These are phyloP conservation scores for Boletus sensibilis DNA, from an alignment of 768 basidiomycete genomes.

Conservation along the genomic window DNA sequence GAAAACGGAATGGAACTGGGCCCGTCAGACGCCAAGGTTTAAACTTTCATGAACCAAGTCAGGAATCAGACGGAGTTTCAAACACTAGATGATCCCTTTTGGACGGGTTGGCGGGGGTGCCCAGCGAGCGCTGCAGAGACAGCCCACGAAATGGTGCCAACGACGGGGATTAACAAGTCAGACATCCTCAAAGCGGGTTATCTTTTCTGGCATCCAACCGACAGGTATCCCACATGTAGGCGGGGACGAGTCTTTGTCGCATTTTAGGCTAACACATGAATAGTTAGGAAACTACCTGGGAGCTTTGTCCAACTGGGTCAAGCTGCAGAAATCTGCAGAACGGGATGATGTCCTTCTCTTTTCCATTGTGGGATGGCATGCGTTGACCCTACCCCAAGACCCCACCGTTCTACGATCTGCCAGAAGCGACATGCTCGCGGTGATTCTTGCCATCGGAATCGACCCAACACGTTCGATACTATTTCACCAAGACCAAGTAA, in stretches of 20 bases:
- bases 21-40: constrained; percentile 6
- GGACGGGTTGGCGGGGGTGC: constrained; percentile 6
- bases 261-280: background rate
- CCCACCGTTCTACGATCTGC: constrained; percentile 60
- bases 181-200: constrained; percentile 35
- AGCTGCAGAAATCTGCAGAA: constrained; percentile 60
- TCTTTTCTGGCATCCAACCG: constrained; percentile 93
- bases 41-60: constrained; percentile 7
- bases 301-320: constrained; percentile 86
- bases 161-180: constrained; percentile 10
- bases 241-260: background rate
- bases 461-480: constrained; percentile 71
- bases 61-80: constrained; percentile 29
- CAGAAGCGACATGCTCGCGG: constrained; percentile 75
- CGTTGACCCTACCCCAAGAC: constrained; percentile 88
- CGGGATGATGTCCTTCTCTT: constrained; percentile 69
- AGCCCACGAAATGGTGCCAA: background rate
- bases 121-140: constrained; percentile 4
- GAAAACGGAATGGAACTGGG: background rate
- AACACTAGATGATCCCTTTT: constrained; percentile 20
- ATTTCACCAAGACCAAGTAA: constrained; percentile 89
- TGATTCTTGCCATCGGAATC: constrained; percentile 81
- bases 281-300: constrained; percentile 95
- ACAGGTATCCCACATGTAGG: constrained; percentile 88
- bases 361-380: constrained; percentile 92